phyloP scores from a whole-genome alignment of 2,329 filamentous ascomycete species.

The Fusarium guadeloupense region DNA sequence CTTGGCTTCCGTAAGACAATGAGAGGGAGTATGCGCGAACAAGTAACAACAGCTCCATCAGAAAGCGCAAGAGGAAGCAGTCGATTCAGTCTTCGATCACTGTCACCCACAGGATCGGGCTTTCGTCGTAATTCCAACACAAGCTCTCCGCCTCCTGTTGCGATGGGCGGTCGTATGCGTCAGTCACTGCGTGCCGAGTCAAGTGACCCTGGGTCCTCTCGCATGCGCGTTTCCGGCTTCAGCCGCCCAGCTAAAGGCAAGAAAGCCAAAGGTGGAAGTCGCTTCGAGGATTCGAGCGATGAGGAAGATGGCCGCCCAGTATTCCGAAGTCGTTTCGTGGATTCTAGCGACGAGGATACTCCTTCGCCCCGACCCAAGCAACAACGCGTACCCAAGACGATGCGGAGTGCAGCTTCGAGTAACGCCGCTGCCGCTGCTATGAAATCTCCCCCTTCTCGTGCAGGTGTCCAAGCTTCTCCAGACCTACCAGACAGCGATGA shows the following conservation, averaged over 20 bases:
- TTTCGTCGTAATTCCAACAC: conserved; percentile 55
- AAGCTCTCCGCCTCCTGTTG: conserved; percentile 50
- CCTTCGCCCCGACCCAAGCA: conserved; percentile 35
- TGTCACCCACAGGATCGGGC: conserved; percentile 71
- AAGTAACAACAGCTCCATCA: conserved; percentile 37
- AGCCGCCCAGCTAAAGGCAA: conserved; percentile 49
- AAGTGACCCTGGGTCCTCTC: conserved; percentile 49
- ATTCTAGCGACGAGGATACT: conserved; percentile 71
- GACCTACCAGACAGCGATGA: conserved; percentile 70
- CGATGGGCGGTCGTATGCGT: conserved; percentile 53
- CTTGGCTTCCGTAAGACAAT: conserved; percentile 78
- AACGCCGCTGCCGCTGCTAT: conserved; percentile 50
- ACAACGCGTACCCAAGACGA: conserved; percentile 49
- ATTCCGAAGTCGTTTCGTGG: conserved; percentile 68
- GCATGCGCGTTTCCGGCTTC: conserved; percentile 56
- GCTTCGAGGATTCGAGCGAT: conserved; percentile 78
- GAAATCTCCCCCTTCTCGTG: conserved; percentile 52
- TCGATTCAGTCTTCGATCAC: conserved; percentile 74
- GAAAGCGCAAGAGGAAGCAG: conserved; percentile 53
- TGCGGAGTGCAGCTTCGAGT: conserved; percentile 44
- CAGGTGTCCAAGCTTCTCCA: conserved; percentile 62
- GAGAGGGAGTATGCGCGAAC: conserved; percentile 56
- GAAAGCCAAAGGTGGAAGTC: conserved; percentile 59
- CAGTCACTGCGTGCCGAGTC: conserved; percentile 57
- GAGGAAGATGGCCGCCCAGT: conserved; percentile 55